A percentile compares a stretch with the other conserved stretches of the same genome.
These are phyloP conservation scores for Tricholoma sp. DNA, from an alignment of 768 basidiomycete genomes.

Conservation along the genomic window DNA sequence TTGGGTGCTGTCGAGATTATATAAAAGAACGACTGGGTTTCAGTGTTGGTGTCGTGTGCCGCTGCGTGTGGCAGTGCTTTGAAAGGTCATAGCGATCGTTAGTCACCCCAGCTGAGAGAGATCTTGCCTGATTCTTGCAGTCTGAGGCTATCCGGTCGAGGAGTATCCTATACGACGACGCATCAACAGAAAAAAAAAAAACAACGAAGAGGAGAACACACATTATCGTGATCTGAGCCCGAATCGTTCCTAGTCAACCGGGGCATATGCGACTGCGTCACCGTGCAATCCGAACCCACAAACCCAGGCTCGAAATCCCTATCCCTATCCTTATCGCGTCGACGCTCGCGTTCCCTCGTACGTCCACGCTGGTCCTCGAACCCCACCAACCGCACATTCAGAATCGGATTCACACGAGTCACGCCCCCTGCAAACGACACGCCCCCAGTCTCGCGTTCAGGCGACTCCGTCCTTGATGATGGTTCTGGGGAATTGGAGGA, in stretches of 20 bases:
- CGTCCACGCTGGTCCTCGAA: conserved; percentile 2
- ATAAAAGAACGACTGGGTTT: too few species aligned
- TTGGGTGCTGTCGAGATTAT: too few species aligned
- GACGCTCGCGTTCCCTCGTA: not conserved
- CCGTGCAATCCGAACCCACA: not conserved
- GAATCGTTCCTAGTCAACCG: not conserved
- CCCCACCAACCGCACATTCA: conserved; percentile 17
- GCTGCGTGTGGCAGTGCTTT: too few species aligned
- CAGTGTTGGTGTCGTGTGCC: too few species aligned
- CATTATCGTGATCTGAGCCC: not conserved
- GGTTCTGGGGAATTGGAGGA: conserved; percentile 9
- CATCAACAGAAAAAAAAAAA: not conserved
- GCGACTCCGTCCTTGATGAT: conserved; percentile 11
- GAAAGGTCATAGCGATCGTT: not conserved
- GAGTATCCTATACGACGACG: not conserved
- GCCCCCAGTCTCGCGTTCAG: not conserved
- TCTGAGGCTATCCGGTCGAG: not conserved
- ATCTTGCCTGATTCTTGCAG: not conserved
- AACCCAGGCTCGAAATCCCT: not conserved
- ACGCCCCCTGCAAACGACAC: too few species aligned
- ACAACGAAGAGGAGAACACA: too few species aligned
- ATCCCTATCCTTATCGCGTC: not conserved
- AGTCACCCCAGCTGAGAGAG: conserved; percentile 2
- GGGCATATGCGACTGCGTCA: not conserved
- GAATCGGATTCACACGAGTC: conserved; percentile 11